Conservation (phyloP, 306 rosid genomes). For the Oxytropis ochrocephala region DNA sequence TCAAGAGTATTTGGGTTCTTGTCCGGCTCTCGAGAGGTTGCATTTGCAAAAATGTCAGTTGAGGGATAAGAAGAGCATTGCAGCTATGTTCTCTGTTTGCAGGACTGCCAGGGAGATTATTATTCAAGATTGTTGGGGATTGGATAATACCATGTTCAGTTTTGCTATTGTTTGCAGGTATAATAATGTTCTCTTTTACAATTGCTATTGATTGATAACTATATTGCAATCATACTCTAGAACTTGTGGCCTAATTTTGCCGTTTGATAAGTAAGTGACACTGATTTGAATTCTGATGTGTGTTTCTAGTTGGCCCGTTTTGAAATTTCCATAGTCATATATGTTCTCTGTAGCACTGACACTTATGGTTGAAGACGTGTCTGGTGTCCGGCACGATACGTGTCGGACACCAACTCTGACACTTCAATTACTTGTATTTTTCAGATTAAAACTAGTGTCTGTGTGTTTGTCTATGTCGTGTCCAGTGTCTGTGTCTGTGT, state of each 20-base stretch:
- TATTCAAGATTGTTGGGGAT: slow-evolving; percentile 84
- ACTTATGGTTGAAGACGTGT: too few relatives aligned
- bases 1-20: slow-evolving; percentile 62
- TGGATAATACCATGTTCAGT: slow-evolving; percentile 53
- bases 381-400: too few relatives aligned
- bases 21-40: slow-evolving; percentile 64
- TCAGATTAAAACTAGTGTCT: too few relatives aligned
- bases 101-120: slow-evolving; percentile 60
- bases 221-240: not conserved
- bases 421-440: too few relatives aligned
- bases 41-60: slow-evolving; percentile 76
- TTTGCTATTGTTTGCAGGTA: slow-evolving; percentile 71
- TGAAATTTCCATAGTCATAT: not conserved
- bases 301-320: not conserved
- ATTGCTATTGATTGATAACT: not conserved
- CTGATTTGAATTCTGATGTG: not conserved
- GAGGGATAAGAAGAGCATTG: slow-evolving; percentile 48
- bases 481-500: too few relatives aligned
- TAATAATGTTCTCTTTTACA: not conserved
- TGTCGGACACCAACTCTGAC: too few relatives aligned
- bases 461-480: too few relatives aligned
- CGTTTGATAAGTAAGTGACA: not conserved
- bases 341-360: too few relatives aligned
- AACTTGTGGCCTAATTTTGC: not conserved
- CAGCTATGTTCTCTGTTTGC: slow-evolving; percentile 60